Base-by-base conservation (phyloP, 306 rosid genomes). In the Canavalia ensiformis region DNA sequence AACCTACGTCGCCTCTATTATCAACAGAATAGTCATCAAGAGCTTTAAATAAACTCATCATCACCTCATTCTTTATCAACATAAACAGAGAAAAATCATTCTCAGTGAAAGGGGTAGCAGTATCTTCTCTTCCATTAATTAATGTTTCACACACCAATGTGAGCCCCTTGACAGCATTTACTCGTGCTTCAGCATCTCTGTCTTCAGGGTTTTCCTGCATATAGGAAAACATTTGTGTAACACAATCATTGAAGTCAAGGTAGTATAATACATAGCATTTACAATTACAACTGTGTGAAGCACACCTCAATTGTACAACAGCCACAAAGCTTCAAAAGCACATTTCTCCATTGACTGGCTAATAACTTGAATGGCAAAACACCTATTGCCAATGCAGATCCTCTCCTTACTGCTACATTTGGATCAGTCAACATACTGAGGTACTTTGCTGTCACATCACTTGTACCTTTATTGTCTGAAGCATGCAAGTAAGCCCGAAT, bases 1-100 rank as follows among this genome's bases (percentile, higher is more conserved):
- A 95, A 70, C 99, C 99, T 50, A 95, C 98, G 85, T 95, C 98
- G 62, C 99, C 99, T 95, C 99, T 88, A 80, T 91, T 93, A 83
- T 95, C 99, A 56, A 93, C 93, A 82, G 99, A 95, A 81, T 93
- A 95, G 84, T 95, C 99, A 79, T 91, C 96, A 11, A 95, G 93
- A 39, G 99, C 96, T 89, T 86, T 87, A 72, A 93, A 86, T 78
- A 95, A 85, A 87, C 87, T 77, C 59, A 28, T 33, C 90, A 93
- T 88, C 84, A 93, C 92, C 87, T 89, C 90, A 60, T 88, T 88
- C 91, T 93, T 95, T 81, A 95, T 90, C 58, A 91, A 69, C 63
- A 75, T 76, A 59, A 87, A 86, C 64, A 91, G 80, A 18, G 92
- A 84, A 79, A 79, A 76, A 79, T 85, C 89, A 78, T 87, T 88